Base-by-base conservation (phyloP, 208 protist genomes). In the Leptomonas pyrrhocoris region DNA sequence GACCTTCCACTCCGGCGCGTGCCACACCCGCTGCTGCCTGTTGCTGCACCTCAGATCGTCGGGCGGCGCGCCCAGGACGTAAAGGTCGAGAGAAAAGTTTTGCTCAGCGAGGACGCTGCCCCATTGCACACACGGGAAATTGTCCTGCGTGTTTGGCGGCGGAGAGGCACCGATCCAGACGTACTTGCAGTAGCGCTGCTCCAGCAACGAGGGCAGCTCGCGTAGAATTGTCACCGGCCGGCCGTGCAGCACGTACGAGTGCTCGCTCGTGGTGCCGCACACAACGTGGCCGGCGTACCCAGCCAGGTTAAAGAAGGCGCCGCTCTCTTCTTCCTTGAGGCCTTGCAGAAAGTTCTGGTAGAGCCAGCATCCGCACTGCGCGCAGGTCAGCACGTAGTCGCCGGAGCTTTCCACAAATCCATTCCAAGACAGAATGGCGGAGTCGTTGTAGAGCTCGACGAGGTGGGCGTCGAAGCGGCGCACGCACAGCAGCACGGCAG, bases 401-500 rank as follows among this genome's bases (percentile, higher is more conserved):
- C 50, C 64, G 28, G 25, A 7, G 12, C 40, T 46, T 40, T 51
- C 40, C 28, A 45, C 25, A 42, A 74, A 72, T 6, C 53, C 65
- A 56, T 86, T 88, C 86, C 83, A 91, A 15, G 70, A 61, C 28
- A 82, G 38, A 34, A 74, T 78, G 45, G 85, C 68, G 30, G 71
- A 80, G 53, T 88, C 80, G 25, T 77, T 58, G 36, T 61, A 63
- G 50, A 73, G 67, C 62, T 74, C 69, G 7, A 81, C 51, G 13
- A 87, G 40, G 36, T 58, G 68, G 16, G 67, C 83, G 42, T 73
- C 15, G 62, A 77, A 74, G 50, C 28, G 61, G 25, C 77, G 68
- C n/a, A 61, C 64, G 15, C 74, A 38, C 16, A 72, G 34, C 19
- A 66, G 71, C 21, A 86, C 61, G n/a, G 73, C 38, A 48, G 71